These are phyloP conservation scores for Thalia dealbata DNA, from an alignment of 176 grass and related monocot genomes.

Conservation along the genomic window DNA sequence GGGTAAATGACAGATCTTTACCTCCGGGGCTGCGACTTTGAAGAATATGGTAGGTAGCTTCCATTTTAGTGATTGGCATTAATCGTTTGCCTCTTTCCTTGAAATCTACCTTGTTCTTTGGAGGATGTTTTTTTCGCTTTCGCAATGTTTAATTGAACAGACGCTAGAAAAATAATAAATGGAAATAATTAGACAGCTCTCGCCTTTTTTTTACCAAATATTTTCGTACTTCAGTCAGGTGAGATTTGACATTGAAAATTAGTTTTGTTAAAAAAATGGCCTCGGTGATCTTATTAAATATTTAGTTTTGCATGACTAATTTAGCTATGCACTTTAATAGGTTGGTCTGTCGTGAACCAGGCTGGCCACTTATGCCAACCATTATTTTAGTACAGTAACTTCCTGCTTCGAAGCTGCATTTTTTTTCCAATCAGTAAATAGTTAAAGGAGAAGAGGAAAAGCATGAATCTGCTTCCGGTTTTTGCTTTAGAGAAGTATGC, in stretches of 20 bases:
- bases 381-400: background rate
- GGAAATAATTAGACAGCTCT: background rate
- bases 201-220: background rate
- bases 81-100: background rate
- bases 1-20: background rate
- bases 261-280: background rate
- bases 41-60: background rate
- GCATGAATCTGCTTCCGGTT: conserved; percentile 5
- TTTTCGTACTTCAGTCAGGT: background rate
- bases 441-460: background rate
- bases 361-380: conserved; percentile 2
- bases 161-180: background rate
- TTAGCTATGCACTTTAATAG: background rate
- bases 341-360: background rate
- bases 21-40: background rate
- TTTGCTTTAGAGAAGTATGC: background rate
- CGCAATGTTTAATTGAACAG: background rate
- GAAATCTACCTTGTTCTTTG: background rate
- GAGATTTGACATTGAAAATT: background rate
- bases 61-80: background rate
- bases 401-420: background rate
- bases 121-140: background rate
- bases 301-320: background rate
- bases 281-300: background rate
- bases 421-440: background rate